These are phyloP conservation scores for Mycena rosella DNA, from an alignment of 768 basidiomycete genomes.

Conservation along the genomic window DNA sequence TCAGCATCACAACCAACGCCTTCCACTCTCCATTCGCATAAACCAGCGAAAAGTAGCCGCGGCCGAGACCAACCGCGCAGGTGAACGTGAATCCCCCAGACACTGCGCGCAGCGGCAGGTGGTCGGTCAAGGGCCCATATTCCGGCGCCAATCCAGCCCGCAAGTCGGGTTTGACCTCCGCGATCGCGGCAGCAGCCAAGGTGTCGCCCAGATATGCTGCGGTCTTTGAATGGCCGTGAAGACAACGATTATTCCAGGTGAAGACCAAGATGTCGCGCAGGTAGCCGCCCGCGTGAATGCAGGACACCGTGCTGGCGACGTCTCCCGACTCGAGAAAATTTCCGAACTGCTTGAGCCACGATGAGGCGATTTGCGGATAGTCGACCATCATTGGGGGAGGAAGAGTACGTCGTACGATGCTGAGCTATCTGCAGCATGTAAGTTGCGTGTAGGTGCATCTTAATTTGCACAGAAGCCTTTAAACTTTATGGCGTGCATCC, in stretches of 20 bases:
- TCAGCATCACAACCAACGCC: constrained; percentile 36
- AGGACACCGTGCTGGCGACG: constrained; percentile 1
- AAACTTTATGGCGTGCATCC: too few species aligned
- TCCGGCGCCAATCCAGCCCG: constrained; percentile 21
- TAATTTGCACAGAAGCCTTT: too few species aligned
- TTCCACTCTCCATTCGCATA: constrained; percentile 33
- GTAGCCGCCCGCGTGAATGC: constrained; percentile 24
- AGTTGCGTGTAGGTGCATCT: too few species aligned
- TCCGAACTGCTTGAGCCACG: constrained; percentile 24
- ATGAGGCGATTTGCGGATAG: constrained; percentile 17
- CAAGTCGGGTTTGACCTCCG: constrained; percentile 9
- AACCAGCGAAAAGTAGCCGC: constrained; percentile 35
- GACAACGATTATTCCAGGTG: constrained; percentile 36
- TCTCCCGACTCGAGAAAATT: constrained; percentile 9
- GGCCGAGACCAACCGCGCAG: constrained; percentile 30
- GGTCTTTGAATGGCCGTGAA: constrained; percentile 36
- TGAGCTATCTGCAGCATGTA: background rate
- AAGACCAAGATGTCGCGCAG: constrained; percentile 39
- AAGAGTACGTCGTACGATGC: background rate
- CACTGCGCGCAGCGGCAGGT: constrained; percentile 24
- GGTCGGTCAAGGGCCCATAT: constrained; percentile 22
- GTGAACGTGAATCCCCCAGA: constrained; percentile 38
- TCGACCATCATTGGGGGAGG: constrained; percentile 5
- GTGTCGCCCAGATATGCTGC: constrained; percentile 23
- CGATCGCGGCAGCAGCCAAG: constrained; percentile 7